Evolutionary conservation across 2,329 filamentous ascomycete genomes (phyloP).

Genomic region (Juglanconis juglandina): DNA sequence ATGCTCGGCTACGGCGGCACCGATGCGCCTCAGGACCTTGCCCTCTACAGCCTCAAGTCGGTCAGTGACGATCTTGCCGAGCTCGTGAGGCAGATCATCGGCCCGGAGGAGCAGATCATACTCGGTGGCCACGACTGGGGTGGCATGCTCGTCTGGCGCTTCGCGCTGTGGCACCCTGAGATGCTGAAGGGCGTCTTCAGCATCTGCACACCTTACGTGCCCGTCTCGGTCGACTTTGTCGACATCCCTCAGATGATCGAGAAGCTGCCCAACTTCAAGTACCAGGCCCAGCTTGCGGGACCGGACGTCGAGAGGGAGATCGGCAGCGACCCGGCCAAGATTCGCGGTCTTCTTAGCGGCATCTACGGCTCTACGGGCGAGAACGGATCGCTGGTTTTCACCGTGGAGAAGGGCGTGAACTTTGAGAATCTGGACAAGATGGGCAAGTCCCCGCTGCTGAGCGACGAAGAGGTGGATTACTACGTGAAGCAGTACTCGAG

Average conservation of each 20-base stretch:
- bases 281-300: constrained; percentile 77
- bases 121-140: constrained; percentile 94
- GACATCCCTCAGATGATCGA: constrained; percentile 56
- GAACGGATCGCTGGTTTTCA: constrained; percentile 55
- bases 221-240: constrained; percentile 50
- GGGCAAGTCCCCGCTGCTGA: constrained; percentile 56
- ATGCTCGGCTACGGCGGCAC: constrained; percentile 83
- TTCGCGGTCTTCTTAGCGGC: constrained; percentile 67
- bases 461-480: constrained; percentile 68
- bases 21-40: constrained; percentile 59
- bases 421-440: constrained; percentile 61
- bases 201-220: constrained; percentile 72
- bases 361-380: constrained; percentile 65
- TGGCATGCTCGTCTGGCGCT: constrained; percentile 69
- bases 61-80: constrained; percentile 72
- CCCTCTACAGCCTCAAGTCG: constrained; percentile 68
- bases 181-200: constrained; percentile 73
- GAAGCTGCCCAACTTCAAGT: constrained; percentile 66
- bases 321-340: constrained; percentile 51
- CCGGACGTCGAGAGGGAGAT: constrained; percentile 60
- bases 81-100: constrained; percentile 55
- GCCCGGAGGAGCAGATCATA: constrained; percentile 56
- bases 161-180: constrained; percentile 69
- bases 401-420: constrained; percentile 57
- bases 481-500: constrained; percentile 71